These are phyloP conservation scores for Amanita rubescens DNA, from an alignment of 768 basidiomycete genomes.

Conservation along the genomic window DNA sequence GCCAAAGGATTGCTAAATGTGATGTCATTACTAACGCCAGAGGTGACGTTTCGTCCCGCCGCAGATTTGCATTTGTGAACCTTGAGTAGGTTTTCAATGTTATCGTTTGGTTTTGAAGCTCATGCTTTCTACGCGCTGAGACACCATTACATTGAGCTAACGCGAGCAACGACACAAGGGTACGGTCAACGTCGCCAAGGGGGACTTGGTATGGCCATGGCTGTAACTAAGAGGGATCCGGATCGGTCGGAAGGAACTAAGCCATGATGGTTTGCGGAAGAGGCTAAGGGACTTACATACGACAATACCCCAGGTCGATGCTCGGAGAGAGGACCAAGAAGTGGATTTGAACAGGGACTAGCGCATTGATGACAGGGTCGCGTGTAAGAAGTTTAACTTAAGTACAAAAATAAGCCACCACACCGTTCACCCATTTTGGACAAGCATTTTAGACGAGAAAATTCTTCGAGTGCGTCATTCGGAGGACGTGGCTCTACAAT, in stretches of 20 bases:
- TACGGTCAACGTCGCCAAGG: neutral
- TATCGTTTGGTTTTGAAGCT: neutral
- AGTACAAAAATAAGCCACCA: no score
- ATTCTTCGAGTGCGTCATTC: no score
- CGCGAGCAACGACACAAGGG: neutral
- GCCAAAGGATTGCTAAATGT: slow-evolving; percentile 64
- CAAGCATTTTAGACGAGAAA: no score
- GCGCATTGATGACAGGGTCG: no score
- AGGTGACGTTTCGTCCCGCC: neutral
- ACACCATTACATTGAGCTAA: neutral
- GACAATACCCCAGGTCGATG: no score
- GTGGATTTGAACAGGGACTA: no score
- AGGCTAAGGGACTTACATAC: neutral
- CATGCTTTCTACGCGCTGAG: neutral
- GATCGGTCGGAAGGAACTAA: no score
- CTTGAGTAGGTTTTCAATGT: neutral
- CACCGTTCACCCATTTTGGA: no score
- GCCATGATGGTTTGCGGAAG: neutral
- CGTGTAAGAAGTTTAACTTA: no score
- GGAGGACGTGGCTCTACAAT: no score
- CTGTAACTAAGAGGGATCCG: neutral
- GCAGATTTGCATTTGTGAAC: neutral
- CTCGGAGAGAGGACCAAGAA: no score
- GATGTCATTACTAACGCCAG: slow-evolving; percentile 37
- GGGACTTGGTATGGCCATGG: no score